Evolutionary conservation across 225 moss, liverwort and hornwort species (phyloP).

Genomic region (Marchantia polymorpha): DNA sequence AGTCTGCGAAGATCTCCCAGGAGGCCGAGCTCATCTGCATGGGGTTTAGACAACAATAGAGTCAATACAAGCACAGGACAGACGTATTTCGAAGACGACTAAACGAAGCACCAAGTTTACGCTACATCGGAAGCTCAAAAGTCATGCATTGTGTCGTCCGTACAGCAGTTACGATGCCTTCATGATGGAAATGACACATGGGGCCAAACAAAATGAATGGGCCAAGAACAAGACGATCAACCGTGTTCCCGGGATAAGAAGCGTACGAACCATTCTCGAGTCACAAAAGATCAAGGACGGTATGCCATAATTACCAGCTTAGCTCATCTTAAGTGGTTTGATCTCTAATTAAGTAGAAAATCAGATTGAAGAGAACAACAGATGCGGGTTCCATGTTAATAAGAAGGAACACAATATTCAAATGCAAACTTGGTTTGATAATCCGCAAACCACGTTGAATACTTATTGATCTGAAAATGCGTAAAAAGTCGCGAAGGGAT

Average conservation of each 20-base stretch:
- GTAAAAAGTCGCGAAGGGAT: not conserved
- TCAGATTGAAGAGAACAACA: too few relatives aligned
- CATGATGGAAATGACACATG: not conserved
- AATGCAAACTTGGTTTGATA: too few relatives aligned
- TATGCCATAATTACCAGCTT: not conserved
- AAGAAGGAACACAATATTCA: not conserved
- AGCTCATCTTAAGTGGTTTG: not conserved
- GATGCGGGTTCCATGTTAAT: too few relatives aligned
- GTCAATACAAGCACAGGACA: not conserved
- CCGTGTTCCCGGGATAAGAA: not conserved
- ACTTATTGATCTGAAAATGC: not conserved
- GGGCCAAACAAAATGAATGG: not conserved
- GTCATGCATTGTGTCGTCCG: not conserved
- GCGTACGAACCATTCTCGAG: not conserved
- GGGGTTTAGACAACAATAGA: not conserved
- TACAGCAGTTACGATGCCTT: not conserved
- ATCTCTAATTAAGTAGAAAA: too few relatives aligned
- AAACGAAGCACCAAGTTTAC: not conserved
- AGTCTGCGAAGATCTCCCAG: constrained; percentile 65
- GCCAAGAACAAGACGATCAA: not conserved
- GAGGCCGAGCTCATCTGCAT: constrained; percentile 58
- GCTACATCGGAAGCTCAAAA: not conserved
- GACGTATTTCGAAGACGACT: not conserved
- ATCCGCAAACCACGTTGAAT: not conserved
- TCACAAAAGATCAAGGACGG: not conserved